Base-by-base conservation (phyloP, 2,329 filamentous ascomycete species). In the Fusarium sublunatum region DNA sequence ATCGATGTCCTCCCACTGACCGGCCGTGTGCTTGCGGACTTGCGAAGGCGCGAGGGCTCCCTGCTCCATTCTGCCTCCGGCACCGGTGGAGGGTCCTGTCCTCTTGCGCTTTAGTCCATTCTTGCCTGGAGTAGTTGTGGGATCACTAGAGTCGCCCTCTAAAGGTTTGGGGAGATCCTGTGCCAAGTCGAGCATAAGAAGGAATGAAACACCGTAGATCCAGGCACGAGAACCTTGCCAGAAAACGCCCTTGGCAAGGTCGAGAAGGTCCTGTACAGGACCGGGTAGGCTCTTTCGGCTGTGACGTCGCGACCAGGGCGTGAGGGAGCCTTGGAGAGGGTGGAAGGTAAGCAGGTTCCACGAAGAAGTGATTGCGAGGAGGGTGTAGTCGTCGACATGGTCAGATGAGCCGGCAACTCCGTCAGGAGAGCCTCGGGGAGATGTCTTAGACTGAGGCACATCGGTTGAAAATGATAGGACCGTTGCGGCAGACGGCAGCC, bases 131-230 rank as follows among this genome's bases (percentile, higher is more conserved):
- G 61, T 19, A 19, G 54, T 40, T 29, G 48, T 47, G 35, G 53
- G 43, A 54, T 69, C 56, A 63, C 66, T 62, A 74, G 76, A 60
- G 31, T 76, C 73, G n/a, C 72, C 64, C 13, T 74, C 65, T 1
- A 65, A 55, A 1, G 71, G 63, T 34, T 72, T 69, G n/a, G 72
- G 72, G 25, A 95, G 83, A 74, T 97, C 90, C 70, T 85, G 84
- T 19, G 86, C 85, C 28, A 96, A 79, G 74, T 98, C 93, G 58
- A 99, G 86, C 93, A 98, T 98, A 79, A 91, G 93, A 24, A 99
- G 77, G 84, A 93, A 98, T 1, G 86, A 88, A 36, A 87, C 86
- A 7, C 94, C 93, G 71, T 96, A 97, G 19, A 98, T 78, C 92
- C 94, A 98, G 7, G 94, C 77, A 12, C 94, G 86, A 26, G 81